These are phyloP conservation scores for Stylosanthes scabra DNA, from an alignment of 331 rosid genomes.

Conservation along the genomic window DNA sequence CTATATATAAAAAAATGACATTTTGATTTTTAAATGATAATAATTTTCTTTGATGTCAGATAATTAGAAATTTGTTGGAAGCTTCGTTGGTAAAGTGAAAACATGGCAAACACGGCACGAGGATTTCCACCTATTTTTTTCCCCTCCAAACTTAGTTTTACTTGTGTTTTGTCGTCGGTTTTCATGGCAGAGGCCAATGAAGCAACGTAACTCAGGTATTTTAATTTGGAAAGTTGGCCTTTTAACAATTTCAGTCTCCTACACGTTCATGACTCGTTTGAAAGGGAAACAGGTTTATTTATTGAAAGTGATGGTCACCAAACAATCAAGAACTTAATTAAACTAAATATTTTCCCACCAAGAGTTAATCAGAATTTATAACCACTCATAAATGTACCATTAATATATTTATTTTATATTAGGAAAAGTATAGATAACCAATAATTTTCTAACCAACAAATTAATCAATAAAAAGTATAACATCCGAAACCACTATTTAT, in stretches of 20 bases:
- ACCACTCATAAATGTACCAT: too few species aligned
- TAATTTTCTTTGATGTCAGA: neutral
- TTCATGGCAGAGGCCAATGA: slow-evolving; percentile 10
- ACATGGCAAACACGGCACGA: slow-evolving; percentile 7
- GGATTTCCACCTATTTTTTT: too few species aligned
- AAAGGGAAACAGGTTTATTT: neutral
- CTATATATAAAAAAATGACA: too few species aligned
- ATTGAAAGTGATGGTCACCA: slow-evolving; percentile 12
- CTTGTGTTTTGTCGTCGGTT: neutral
- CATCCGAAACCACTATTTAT: too few species aligned
- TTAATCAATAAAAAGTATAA: too few species aligned
- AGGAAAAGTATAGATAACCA: too few species aligned
- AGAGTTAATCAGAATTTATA: too few species aligned
- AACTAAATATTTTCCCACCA: too few species aligned
- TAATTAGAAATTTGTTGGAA: neutral
- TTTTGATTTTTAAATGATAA: too few species aligned
- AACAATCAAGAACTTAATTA: neutral
- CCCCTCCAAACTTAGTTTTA: neutral
- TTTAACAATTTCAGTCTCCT: neutral
- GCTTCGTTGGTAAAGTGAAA: slow-evolving; percentile 6
- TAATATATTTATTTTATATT: too few species aligned
- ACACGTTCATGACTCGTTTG: neutral
- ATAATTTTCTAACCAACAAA: too few species aligned
- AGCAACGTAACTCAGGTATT: neutral
- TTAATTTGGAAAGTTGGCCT: neutral